These are phyloP conservation scores for Acanthochlamys bracteata DNA, from an alignment of 106 monocot species.

Conservation along the genomic window DNA sequence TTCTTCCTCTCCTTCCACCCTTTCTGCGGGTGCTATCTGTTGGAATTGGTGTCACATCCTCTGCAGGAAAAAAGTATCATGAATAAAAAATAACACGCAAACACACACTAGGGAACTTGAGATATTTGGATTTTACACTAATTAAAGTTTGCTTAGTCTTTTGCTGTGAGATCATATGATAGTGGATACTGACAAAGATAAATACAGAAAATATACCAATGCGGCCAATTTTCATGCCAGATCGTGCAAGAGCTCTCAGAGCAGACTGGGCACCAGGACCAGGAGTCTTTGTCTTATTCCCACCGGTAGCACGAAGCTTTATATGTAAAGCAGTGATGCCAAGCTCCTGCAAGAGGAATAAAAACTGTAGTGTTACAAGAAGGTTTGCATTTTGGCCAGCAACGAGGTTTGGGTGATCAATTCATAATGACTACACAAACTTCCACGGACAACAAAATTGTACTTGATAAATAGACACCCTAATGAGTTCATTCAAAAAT, in stretches of 20 bases:
- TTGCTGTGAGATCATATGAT: neutral
- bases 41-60: constrained; percentile 33
- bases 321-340: constrained; percentile 69
- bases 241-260: constrained; percentile 63
- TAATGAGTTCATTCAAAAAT: too few species aligned
- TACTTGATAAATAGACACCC: too few species aligned
- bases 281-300: constrained; percentile 75
- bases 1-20: constrained; percentile 39
- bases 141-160: too few species aligned
- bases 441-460: too few species aligned
- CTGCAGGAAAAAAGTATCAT: constrained; percentile 1
- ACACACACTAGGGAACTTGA: too few species aligned
- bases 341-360: constrained; percentile 33
- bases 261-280: constrained; percentile 72
- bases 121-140: too few species aligned
- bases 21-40: constrained; percentile 37
- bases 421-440: too few species aligned
- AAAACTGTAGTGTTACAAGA: too few species aligned
- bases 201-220: constrained; percentile 31
- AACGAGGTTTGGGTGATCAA: too few species aligned
- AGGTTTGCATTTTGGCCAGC: too few species aligned
- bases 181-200: neutral
- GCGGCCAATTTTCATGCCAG: constrained; percentile 77
- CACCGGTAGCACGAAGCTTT: constrained; percentile 69
- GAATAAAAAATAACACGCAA: too few species aligned